Base-by-base conservation (phyloP, 305 asterid genomes). In the Fraxinus sp. region DNA sequence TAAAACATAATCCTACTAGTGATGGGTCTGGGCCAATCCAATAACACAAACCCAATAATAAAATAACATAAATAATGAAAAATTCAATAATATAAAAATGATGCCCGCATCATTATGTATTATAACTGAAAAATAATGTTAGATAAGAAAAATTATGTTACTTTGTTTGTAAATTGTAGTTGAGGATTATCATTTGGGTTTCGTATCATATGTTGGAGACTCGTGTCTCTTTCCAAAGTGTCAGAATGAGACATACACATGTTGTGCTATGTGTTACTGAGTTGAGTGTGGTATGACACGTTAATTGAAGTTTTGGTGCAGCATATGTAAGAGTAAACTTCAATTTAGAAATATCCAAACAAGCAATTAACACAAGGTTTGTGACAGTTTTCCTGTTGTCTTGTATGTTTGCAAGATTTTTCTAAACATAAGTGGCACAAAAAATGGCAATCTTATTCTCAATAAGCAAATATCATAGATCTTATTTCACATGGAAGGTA, bases 401-500 rank as follows among this genome's bases (percentile, higher is more conserved):
- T 70, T 36, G 3, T 82, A 64, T 80, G 18, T 46, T 73, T 78
- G 33, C 70, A 71, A 78, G 80, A 57, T 78, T 28, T 78, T 55
- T 74, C 77, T 8, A 16, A 18, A 11, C 57, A 28, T 30, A 28
- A 26, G 32, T 24, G 18, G 59, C 46, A 35, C 26, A 3, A 7
- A 28, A 78, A 79, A 76, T 46, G 41, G 76, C 39, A 64, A 78
- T 78, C 28, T 80, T 78, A 81, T 37, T 68, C 78, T 79, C 59
- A 62, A 24, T 46, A 80, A 84, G 77, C 49, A 49, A 36, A 76
- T 66, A 57, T 39, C 81, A 77, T 22, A 28, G 33, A 80, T 66
- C 32, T 46, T 28, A 39, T 52, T 78, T 30, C 70, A 49, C 70
- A 46, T 80, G 88, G 82, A 80, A 74, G 66, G 66, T 73, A 74